Conservation (phyloP, 2,329 filamentous ascomycete genomes). For the Cryphonectria carpinicola region DNA sequence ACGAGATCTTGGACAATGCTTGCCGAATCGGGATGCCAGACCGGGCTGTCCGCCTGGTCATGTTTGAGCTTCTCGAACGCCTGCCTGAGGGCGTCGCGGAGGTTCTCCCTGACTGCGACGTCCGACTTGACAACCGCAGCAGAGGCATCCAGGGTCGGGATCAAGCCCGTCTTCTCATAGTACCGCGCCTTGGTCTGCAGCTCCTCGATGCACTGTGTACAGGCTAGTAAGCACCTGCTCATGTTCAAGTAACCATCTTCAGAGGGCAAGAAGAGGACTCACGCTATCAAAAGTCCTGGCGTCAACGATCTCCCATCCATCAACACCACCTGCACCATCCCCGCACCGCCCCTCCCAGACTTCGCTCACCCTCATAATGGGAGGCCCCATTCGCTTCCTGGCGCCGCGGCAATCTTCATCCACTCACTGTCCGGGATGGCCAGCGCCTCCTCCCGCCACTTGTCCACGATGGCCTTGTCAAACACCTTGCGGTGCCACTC, state of each 20-base stretch:
- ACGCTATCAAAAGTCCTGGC: slow-evolving; percentile 23
- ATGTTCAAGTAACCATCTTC: not conserved
- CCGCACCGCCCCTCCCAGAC: no score
- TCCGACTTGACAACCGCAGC: slow-evolving; percentile 25
- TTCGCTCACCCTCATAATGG: not conserved
- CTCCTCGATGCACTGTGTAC: slow-evolving; percentile 25
- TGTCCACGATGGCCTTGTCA: slow-evolving; percentile 38
- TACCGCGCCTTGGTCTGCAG: slow-evolving; percentile 26
- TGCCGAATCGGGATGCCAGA: slow-evolving; percentile 57
- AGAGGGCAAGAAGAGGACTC: not conserved
- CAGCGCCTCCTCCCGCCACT: slow-evolving; percentile 40
- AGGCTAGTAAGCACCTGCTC: not conserved
- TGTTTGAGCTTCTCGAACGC: slow-evolving; percentile 41
- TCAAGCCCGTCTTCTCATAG: slow-evolving; percentile 20
- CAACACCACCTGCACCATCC: not conserved
- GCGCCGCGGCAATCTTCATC: slow-evolving; percentile 15
- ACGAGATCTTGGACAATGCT: slow-evolving; percentile 56
- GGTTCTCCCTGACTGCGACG: slow-evolving; percentile 10
- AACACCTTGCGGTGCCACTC: slow-evolving; percentile 43
- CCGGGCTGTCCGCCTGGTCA: slow-evolving; percentile 43
- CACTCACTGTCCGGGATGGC: slow-evolving; percentile 31
- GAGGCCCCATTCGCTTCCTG: slow-evolving; percentile 9
- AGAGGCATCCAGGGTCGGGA: slow-evolving; percentile 23
- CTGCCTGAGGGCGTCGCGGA: slow-evolving; percentile 20
- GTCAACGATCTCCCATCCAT: slow-evolving; percentile 38